A percentile compares a stretch with the other conserved stretches of the same genome.
phyloP scores from a whole-genome alignment of 2,329 filamentous ascomycete species.

The Neocatenulostroma microsporum region DNA sequence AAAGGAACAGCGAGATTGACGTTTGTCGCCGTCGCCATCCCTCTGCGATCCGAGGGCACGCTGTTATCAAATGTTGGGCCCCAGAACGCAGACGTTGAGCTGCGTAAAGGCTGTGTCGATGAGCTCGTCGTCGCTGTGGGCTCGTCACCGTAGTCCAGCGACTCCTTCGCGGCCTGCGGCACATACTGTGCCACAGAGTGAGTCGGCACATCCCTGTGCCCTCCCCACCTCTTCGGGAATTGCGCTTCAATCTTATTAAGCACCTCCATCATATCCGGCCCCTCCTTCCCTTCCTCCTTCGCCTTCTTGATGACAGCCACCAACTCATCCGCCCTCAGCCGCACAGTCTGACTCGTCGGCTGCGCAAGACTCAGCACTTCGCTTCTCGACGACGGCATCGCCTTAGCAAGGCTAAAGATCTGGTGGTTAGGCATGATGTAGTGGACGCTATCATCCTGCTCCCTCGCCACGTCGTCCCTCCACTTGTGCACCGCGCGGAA shows the following conservation, averaged over 20 bases:
- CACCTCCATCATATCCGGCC: conserved; percentile 65
- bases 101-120: conserved; percentile 20
- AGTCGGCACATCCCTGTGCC: not conserved
- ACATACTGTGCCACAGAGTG: conserved; percentile 11
- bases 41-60: conserved; percentile 29
- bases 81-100: conserved; percentile 51
- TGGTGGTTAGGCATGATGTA: conserved; percentile 73
- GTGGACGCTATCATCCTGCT: conserved; percentile 74
- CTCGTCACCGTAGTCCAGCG: conserved; percentile 3
- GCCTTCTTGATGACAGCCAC: conserved; percentile 60
- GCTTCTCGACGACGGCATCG: conserved; percentile 67
- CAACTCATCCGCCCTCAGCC: conserved; percentile 52
- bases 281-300: conserved; percentile 55
- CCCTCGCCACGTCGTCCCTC: conserved; percentile 75
- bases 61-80: conserved; percentile 44
- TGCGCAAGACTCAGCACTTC: conserved; percentile 57
- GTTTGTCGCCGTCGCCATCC: conserved; percentile 20
- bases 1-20: conserved; percentile 54
- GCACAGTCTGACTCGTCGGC: conserved; percentile 47
- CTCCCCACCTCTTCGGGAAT: conserved; percentile 8
- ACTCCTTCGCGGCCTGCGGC: conserved; percentile 6
- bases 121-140: no score
- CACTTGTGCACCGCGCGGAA: conserved; percentile 84
- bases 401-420: conserved; percentile 65
- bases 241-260: conserved; percentile 36